Conservation (phyloP, 768 basidiomycete genomes). For the Zangia roseola region DNA sequence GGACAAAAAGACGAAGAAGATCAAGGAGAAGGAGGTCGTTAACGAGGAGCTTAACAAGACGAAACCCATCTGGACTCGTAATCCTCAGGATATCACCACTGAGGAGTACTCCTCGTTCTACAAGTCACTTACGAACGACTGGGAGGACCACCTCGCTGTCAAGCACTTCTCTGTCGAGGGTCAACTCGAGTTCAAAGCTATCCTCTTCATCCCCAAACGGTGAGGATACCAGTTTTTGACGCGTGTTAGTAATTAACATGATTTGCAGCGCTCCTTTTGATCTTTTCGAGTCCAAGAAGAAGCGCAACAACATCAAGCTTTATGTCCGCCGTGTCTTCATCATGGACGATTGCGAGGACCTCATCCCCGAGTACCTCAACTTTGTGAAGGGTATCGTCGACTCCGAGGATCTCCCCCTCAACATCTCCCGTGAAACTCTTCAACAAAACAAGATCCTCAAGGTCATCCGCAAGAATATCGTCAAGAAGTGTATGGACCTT, state of each 20-base stretch:
- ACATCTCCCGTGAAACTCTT: constrained; percentile 99
- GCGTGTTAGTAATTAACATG: not conserved
- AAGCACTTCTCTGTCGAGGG: constrained; percentile 99
- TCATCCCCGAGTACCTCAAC: constrained; percentile 99
- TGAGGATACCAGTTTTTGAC: constrained; percentile 34
- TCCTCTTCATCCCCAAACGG: constrained; percentile 97
- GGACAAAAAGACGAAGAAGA: constrained; percentile 91
- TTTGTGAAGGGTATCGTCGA: constrained; percentile 99
- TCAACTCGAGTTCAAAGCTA: constrained; percentile 99
- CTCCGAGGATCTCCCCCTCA: constrained; percentile 98
- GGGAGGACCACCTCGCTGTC: constrained; percentile 99
- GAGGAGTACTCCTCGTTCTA: constrained; percentile 98
- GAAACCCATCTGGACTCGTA: constrained; percentile 99
- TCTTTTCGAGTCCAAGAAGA: constrained; percentile 99
- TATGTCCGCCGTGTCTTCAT: constrained; percentile 99
- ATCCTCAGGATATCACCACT: constrained; percentile 86
- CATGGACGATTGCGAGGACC: constrained; percentile 99
- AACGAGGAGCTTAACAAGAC: constrained; percentile 99
- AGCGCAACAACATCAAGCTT: constrained; percentile 99
- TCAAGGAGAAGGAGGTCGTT: constrained; percentile 83
- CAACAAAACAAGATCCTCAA: constrained; percentile 99
- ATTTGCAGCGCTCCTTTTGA: constrained; percentile 87
- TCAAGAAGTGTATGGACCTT: constrained; percentile 96
- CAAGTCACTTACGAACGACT: constrained; percentile 99
- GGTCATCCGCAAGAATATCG: constrained; percentile 98